phyloP scores from a whole-genome alignment of 2,329 filamentous ascomycete species.

The Colletotrichum karsti region DNA sequence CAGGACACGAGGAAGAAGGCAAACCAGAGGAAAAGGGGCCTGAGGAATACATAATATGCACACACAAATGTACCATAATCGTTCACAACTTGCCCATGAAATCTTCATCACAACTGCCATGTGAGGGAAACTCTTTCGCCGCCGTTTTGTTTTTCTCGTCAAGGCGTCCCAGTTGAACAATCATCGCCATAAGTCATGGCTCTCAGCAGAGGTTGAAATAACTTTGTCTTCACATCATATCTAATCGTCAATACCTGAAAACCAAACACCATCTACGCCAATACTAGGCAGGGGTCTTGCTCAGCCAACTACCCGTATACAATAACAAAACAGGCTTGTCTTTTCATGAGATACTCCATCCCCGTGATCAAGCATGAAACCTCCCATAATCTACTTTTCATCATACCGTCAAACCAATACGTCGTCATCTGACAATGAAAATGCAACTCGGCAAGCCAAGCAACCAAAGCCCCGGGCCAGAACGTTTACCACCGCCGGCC shows the following conservation, averaged over 20 bases:
- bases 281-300: not conserved
- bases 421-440: not conserved
- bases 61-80: conserved; percentile 4
- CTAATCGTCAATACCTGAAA: not conserved
- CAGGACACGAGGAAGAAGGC: not conserved
- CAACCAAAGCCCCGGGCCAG: not conserved
- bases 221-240: not conserved
- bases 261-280: not conserved
- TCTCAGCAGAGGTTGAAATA: not conserved
- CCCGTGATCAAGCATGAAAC: too few species aligned
- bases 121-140: too few species aligned
- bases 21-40: not conserved
- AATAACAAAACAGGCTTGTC: too few species aligned
- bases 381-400: too few species aligned
- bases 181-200: too few species aligned
- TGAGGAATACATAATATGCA: not conserved
- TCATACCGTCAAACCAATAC: not conserved
- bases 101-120: too few species aligned
- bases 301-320: too few species aligned
- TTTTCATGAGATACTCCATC: too few species aligned
- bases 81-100: too few species aligned
- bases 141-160: too few species aligned
- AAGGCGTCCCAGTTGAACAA: too few species aligned
- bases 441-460: not conserved
- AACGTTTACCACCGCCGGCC: conserved; percentile 22